Evolutionary conservation across 2,329 filamentous ascomycete species (phyloP).

Genomic region (Colletotrichum eleusines): DNA sequence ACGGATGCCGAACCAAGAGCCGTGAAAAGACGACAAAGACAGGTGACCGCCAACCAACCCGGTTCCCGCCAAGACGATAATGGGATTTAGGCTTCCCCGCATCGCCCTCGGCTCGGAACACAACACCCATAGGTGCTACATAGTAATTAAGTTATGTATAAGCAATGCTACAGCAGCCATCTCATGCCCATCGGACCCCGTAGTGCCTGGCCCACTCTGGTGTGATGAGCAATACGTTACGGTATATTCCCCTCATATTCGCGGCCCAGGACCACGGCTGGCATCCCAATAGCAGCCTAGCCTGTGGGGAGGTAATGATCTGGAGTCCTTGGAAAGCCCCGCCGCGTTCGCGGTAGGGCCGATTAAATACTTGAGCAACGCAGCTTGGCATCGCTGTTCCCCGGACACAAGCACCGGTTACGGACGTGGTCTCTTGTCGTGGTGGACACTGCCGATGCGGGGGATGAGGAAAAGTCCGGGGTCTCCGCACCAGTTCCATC

Average conservation of each 20-base stretch:
- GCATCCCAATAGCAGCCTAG: neutral
- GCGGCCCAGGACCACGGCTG: neutral
- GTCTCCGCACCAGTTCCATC: conserved; percentile 28
- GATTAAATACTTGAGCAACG: conserved; percentile 8
- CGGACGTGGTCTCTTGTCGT: neutral
- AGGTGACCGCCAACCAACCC: conserved; percentile 37
- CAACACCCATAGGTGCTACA: neutral
- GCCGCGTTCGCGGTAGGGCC: conserved; percentile 27
- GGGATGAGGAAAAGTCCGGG: conserved; percentile 16
- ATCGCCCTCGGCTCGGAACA: neutral
- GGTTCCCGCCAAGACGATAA: conserved; percentile 4
- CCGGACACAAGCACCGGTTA: neutral
- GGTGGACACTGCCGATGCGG: neutral
- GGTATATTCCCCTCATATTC: neutral
- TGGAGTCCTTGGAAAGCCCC: neutral
- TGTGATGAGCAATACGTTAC: neutral
- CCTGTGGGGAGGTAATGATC: neutral
- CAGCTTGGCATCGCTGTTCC: neutral
- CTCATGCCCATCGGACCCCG: conserved; percentile 2
- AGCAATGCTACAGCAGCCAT: too few relatives aligned
- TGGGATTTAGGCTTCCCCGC: conserved; percentile 21
- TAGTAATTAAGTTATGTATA: too few relatives aligned
- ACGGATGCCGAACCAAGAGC: conserved; percentile 32
- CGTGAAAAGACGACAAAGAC: conserved; percentile 8
- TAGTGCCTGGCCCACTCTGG: neutral